phyloP scores from a whole-genome alignment of 371 early-diverging fungal species.

The Saksenaea oblongispora region DNA sequence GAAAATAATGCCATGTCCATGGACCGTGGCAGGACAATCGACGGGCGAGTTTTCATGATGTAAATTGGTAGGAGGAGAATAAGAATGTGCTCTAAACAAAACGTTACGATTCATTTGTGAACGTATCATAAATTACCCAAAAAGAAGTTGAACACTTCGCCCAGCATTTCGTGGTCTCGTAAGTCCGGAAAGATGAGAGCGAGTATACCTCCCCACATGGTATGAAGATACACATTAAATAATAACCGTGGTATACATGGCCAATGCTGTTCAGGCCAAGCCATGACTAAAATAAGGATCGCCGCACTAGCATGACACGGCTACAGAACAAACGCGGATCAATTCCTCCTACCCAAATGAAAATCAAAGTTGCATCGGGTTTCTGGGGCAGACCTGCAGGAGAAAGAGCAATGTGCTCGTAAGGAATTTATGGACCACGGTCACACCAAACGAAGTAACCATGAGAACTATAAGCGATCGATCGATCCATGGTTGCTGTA shows the following conservation, averaged over 20 bases:
- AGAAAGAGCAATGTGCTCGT: constrained; percentile 49
- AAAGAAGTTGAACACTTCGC: constrained; percentile 60
- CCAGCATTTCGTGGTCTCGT: constrained; percentile 53
- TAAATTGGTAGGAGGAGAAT: constrained; percentile 53
- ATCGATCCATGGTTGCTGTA: not conserved
- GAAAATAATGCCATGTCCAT: constrained; percentile 52
- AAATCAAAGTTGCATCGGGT: not conserved
- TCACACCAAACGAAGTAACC: constrained; percentile 41
- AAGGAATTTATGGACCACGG: constrained; percentile 47
- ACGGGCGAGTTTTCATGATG: constrained; percentile 51
- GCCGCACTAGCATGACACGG: constrained; percentile 62
- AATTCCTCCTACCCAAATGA: not conserved
- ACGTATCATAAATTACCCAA: constrained; percentile 37
- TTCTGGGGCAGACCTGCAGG: constrained; percentile 40
- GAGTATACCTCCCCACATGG: constrained; percentile 55
- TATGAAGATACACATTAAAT: constrained; percentile 59
- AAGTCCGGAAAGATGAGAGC: constrained; percentile 57
- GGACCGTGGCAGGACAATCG: constrained; percentile 47
- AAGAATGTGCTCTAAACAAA: constrained; percentile 48
- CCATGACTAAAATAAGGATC: constrained; percentile 48
- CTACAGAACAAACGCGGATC: constrained; percentile 19
- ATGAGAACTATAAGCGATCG: constrained; percentile 30
- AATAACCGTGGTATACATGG: constrained; percentile 44
- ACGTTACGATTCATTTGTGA: not conserved
- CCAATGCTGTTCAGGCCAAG: constrained; percentile 45